A percentile compares a stretch with the other conserved stretches of the same genome.
Evolutionary conservation across 2,329 filamentous ascomycete genomes (phyloP).

Genomic region (Pseudodiploospora longispora): DNA sequence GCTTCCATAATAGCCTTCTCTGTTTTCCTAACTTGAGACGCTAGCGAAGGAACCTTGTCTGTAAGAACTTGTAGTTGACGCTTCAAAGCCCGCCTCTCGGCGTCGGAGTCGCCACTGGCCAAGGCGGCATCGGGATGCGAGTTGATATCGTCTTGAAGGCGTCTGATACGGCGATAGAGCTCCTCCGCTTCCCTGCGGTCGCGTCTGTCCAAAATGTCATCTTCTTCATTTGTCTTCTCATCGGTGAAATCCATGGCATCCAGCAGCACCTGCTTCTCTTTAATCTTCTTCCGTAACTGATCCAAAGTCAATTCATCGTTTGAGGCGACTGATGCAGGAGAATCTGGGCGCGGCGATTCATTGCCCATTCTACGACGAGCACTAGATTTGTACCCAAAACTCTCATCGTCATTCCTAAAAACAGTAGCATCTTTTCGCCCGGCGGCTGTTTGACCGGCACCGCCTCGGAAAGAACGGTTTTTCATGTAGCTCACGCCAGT

Average conservation of each 20-base stretch:
- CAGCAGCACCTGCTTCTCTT: conserved; percentile 86
- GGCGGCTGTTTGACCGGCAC: conserved; percentile 45
- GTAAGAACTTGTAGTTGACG: conserved; percentile 83
- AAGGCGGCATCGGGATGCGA: conserved; percentile 70
- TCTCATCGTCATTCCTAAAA: conserved; percentile 93
- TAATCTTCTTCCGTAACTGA: conserved; percentile 84
- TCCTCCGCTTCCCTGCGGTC: conserved; percentile 91
- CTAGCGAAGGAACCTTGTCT: conserved; percentile 84
- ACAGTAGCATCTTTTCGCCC: conserved; percentile 90
- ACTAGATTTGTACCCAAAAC: conserved; percentile 86
- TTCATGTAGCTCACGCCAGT: conserved; percentile 99
- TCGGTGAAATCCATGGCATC: conserved; percentile 97
- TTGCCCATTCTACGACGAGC: conserved; percentile 78
- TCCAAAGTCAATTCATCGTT: conserved; percentile 80
- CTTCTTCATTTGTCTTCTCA: conserved; percentile 81
- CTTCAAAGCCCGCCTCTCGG: conserved; percentile 77
- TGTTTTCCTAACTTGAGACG: conserved; percentile 82
- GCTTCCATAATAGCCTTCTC: conserved; percentile 92
- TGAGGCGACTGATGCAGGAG: conserved; percentile 59
- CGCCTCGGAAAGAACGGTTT: conserved; percentile 78
- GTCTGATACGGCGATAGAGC: conserved; percentile 82
- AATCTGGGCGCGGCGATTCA: conserved; percentile 73
- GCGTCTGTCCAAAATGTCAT: conserved; percentile 81
- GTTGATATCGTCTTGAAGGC: conserved; percentile 92
- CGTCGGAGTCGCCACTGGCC: conserved; percentile 70